A percentile compares a stretch with the other conserved stretches of the same genome.
Conservation (phyloP, 768 basidiomycete genomes). For the Lactarius trivialis region DNA sequence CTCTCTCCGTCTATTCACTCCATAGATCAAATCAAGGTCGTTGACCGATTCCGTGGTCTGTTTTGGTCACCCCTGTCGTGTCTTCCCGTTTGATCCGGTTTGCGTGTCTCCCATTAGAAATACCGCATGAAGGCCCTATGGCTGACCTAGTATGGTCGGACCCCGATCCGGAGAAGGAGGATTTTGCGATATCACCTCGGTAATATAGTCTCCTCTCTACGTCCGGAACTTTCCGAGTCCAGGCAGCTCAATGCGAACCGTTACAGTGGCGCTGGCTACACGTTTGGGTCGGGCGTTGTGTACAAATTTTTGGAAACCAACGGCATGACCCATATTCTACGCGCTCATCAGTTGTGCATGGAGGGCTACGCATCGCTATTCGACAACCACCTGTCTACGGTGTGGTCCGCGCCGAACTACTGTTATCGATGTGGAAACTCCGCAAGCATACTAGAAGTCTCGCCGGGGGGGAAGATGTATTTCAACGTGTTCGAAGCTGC, state of each 20-base stretch:
- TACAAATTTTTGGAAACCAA: constrained; percentile 96
- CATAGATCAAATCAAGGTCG: constrained; percentile 98
- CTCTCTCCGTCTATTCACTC: constrained; percentile 97
- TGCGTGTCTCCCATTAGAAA: constrained; percentile 51
- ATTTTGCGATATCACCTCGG: constrained; percentile 98
- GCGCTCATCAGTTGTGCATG: constrained; percentile 99
- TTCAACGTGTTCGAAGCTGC: constrained; percentile 99
- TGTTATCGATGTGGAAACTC: constrained; percentile 98
- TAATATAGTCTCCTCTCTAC: constrained; percentile 32
- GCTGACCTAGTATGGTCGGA: constrained; percentile 99
- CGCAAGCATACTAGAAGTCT: constrained; percentile 93
- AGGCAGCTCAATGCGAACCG: constrained; percentile 1
- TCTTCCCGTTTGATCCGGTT: constrained; percentile 2
- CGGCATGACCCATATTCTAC: constrained; percentile 93
- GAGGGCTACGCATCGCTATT: constrained; percentile 98
- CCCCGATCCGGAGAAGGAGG: constrained; percentile 98
- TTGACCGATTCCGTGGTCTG: constrained; percentile 93
- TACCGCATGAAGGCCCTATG: constrained; percentile 99
- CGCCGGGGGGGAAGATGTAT: constrained; percentile 78
- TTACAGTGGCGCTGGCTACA: constrained; percentile 91
- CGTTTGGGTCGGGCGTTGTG: constrained; percentile 96
- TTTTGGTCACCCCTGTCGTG: background rate
- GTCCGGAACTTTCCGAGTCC: constrained; percentile 16
- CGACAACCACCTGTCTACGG: constrained; percentile 90
- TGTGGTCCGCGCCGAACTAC: constrained; percentile 99